These are phyloP conservation scores for Leucocoprinus sp. DNA, from an alignment of 768 basidiomycete species.

Conservation along the genomic window DNA sequence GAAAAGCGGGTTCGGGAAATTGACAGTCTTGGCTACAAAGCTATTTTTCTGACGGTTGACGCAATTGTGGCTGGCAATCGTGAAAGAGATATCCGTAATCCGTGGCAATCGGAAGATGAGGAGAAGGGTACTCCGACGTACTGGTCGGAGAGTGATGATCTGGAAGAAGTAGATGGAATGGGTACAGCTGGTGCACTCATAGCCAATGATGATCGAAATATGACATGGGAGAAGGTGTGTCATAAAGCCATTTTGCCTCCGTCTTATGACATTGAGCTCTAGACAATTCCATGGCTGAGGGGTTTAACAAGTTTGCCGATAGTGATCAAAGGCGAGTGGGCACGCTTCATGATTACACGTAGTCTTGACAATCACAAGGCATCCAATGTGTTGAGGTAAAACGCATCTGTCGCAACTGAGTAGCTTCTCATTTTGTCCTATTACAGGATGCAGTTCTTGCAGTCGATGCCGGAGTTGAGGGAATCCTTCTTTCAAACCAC, in stretches of 20 bases:
- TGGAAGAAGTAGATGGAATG: slow-evolving; percentile 29
- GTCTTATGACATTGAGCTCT: slow-evolving; percentile 2
- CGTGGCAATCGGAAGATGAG: slow-evolving; percentile 49
- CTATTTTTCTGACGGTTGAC: slow-evolving; percentile 89
- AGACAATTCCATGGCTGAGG: slow-evolving; percentile 75
- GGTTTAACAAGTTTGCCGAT: slow-evolving; percentile 63
- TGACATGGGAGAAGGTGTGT: slow-evolving; percentile 67
- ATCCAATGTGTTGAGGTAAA: slow-evolving; percentile 63
- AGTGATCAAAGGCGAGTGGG: slow-evolving; percentile 55
- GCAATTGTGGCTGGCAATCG: slow-evolving; percentile 78
- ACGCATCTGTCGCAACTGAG: not conserved
- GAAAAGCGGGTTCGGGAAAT: slow-evolving; percentile 65
- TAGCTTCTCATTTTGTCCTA: slow-evolving; percentile 7
- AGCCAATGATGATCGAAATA: slow-evolving; percentile 59
- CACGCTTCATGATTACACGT: not conserved
- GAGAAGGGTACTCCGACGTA: slow-evolving; percentile 31
- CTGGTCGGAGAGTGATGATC: slow-evolving; percentile 26
- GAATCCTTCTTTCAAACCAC: slow-evolving; percentile 86
- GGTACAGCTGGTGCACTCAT: slow-evolving; percentile 66
- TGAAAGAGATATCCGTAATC: slow-evolving; percentile 61
- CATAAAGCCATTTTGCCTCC: not conserved
- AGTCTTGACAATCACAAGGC: slow-evolving; percentile 30
- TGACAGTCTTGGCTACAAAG: slow-evolving; percentile 70
- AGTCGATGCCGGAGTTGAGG: slow-evolving; percentile 75
- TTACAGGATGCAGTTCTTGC: slow-evolving; percentile 82